Evolutionary conservation across 169 alveolate genomes (phyloP), one percentile per base, ranked within the genome.

Genomic region (Plasmodium gallinaceum): DNA sequence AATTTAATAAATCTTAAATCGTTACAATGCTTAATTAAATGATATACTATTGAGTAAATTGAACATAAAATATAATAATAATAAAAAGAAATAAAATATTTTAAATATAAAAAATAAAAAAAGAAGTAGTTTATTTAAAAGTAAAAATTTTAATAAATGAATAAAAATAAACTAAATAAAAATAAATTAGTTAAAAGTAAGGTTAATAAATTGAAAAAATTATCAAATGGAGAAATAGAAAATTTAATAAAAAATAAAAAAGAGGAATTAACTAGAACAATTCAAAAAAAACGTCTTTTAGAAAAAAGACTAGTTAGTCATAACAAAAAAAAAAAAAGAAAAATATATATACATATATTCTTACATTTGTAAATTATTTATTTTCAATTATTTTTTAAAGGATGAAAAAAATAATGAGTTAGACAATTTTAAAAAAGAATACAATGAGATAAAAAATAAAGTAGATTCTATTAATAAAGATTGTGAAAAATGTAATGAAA

Each of bases 401-500:
- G 75, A 66, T 14, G 78, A 64, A 64, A 76, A 76, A 68, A 76
- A 64, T 18, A 57, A 22, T 14, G 89, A 76, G 64, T 57, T 64
- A 20, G 89, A 76, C 39, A 10, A 39, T 37, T 76, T 76, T 52
- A 76, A 65, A 64, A 76, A 62, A 54, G 89, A 76, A 45, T 76
- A 76, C 61, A 65, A 64, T 32, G 89, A 76, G 62, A 12, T 76
- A 45, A 76, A 76, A 76, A 76, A 57, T 58, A 76, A 62, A 76
- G 8, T 76, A 43, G 60, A 76, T 54, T 46, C 65, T 22, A 65
- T 76, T 20, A 76, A 54, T 26, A 54, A 64, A 54, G 89, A 68
- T 0, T 76, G 89, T 57, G 89, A 76, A 64, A 48, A 76, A 42
- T 76, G 26, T 76, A 76, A 68, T 46, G 76, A 76, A 76, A 64